Evolutionary conservation across 345 rosid genomes (phyloP), one percentile per base, ranked within the genome.

Genomic region (Salix brachista): DNA sequence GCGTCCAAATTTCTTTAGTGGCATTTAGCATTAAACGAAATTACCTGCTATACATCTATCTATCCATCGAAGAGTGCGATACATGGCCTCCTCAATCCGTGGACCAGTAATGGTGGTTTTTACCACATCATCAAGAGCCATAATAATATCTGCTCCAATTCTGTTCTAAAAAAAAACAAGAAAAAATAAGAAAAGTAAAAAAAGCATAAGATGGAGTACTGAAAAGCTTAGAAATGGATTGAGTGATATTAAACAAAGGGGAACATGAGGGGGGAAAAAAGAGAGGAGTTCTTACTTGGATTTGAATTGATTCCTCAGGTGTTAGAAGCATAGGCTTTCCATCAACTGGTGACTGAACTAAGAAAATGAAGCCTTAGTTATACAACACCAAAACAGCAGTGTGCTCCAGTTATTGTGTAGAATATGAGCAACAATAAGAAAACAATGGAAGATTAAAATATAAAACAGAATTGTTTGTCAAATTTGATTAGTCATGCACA

Each of bases 121-220:
- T 48, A 92, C 97, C 26, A 90, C 97, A 87, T 92, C 97, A 83
- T 92, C 94, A 69, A 90, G 94, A 66, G 97, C 97, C 97, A 92
- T 90, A 75, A 92, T 92, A 70, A 92, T 90, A 85, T 92, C 94
- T 58, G 97, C 97, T 74, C 97, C 97, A 72, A 92, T 90, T 83
- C 88, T 88, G 75, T 90, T 92, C 97, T 92, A 66, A 65, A 69
- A 39, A 70, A 48, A 14, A 10, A 19, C 67, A 48, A 14, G 10
- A 19, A 41, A 71, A 46, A 37, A 18, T 9, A n/a, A 62, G 62
- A 61, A 25, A 6, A 23, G n/a, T 12, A 41, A 12, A 37, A 37
- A 7, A 41, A 37, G 16, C 41, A 19, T n/a, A 68, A 37, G 26
- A 21, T 37, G 52, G 42, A 50, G 52, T 13, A 46, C 4, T 14